Base-by-base conservation (phyloP, 805 yeast genomes). In the Priceomyces haplophilus region DNA sequence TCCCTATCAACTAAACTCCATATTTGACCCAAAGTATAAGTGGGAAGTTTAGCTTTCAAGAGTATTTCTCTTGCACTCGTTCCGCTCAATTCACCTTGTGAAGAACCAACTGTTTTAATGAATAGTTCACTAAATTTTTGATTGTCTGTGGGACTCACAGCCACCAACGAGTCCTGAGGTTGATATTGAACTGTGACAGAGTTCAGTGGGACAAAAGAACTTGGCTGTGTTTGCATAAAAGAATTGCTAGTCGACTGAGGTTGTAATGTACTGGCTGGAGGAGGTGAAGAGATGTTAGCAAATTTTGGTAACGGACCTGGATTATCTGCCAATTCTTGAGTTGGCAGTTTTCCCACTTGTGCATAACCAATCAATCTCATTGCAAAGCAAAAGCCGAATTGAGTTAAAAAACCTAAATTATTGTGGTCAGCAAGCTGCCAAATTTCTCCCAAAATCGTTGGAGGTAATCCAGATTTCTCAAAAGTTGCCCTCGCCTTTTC, bases 361-460 rank as follows among this genome's bases (percentile, higher is more conserved):
- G 87, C 82, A 58, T 88, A 86, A 20, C 95, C 96, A 55, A 93
- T 86, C 51, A 88, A 70, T 60, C 99, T 79, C 80, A 93, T 76
- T 16, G 97, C 96, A 41, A 81, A 76, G 48, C 85, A 79, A 64
- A 93, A 93, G 19, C 90, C 91, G 43, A 76, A 73, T 57, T 83
- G 87, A 52, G 83, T 84, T 49, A 93, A 72, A 56, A 83, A 85
- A 0, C 99, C 99, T 49, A 81, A 75, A 66, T 88, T 88, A 45
- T 80, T 82, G n/a, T 79, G 76, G 65, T 93, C 99, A n/a, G 96
- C 89, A 27, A 85, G 61, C 61, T 86, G 90, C 99, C 99, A 93
- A 49, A 93, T 83, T 63, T 89, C 93, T 7, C 97, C 96, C 27
- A 93, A 72, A 23, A 78, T 67, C 13, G 82, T 72, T 3, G 95